Evolutionary conservation across 2,329 filamentous ascomycete species (phyloP).

Genomic region (Cadophora luteo-olivacea): DNA sequence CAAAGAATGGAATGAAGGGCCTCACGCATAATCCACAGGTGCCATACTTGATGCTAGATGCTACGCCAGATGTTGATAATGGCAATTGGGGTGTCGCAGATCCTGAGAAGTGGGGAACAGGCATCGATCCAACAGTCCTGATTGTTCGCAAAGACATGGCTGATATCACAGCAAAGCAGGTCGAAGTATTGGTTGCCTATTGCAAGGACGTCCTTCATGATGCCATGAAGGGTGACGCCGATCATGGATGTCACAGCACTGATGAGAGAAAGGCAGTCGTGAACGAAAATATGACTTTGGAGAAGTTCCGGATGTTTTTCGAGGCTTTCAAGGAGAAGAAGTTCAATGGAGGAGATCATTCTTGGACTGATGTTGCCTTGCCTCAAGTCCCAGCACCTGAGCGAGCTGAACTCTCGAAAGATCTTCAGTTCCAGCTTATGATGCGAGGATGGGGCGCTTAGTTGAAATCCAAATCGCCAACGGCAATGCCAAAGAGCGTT

Average conservation of each 20-base stretch:
- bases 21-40: neutral
- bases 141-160: neutral
- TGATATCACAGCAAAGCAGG: slow-evolving; percentile 4
- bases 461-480: too few species aligned
- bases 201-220: neutral
- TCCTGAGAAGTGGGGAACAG: neutral
- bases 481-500: too few species aligned
- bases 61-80: neutral
- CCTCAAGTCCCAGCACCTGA: neutral
- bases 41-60: neutral
- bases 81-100: neutral
- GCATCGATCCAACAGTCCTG: neutral
- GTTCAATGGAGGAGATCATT: neutral
- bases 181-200: neutral
- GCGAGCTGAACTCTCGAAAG: too few species aligned
- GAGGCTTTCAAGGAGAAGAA: slow-evolving; percentile 10
- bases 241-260: neutral
- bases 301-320: neutral
- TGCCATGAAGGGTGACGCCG: neutral
- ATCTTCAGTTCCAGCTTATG: too few species aligned
- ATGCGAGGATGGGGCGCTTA: too few species aligned
- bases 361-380: neutral
- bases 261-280: too few species aligned
- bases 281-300: neutral
- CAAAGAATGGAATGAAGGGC: too few species aligned